Conservation (phyloP, 2,329 filamentous ascomycete species). For the Aspergillus niger region DNA sequence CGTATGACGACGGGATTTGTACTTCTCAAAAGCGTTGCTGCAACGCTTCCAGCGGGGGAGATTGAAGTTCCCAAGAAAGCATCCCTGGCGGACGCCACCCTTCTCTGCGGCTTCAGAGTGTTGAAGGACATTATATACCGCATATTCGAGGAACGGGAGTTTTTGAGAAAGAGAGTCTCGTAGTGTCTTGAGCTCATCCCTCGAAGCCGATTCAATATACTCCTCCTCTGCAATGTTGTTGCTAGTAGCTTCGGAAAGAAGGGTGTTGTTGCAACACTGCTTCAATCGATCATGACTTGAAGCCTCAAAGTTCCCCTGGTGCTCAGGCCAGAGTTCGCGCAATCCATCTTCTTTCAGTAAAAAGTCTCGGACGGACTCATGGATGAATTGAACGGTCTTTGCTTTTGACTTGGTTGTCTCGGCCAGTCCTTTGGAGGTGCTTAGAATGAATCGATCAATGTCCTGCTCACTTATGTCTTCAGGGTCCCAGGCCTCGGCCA, state of each 20-base stretch:
- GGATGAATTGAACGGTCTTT: conserved; percentile 38
- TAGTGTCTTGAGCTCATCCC: not conserved
- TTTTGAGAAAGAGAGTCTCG: not conserved
- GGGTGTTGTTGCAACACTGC: conserved; percentile 19
- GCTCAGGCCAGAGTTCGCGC: conserved; percentile 34
- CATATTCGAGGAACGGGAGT: conserved; percentile 45
- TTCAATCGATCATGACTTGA: conserved; percentile 49
- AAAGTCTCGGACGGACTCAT: conserved; percentile 40
- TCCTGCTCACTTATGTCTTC: not conserved
- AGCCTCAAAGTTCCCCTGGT: conserved; percentile 25
- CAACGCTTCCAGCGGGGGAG: conserved; percentile 32
- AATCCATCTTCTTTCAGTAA: conserved; percentile 32
- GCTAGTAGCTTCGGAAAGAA: not conserved
- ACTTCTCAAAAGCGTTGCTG: conserved; percentile 38
- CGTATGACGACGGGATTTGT: conserved; percentile 31
- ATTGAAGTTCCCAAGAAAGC: conserved; percentile 31
- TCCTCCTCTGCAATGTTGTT: not conserved
- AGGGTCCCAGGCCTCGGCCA: not conserved
- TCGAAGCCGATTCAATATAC: not conserved
- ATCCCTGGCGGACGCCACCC: conserved; percentile 18
- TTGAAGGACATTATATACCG: conserved; percentile 28
- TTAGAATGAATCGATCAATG: conserved; percentile 22
- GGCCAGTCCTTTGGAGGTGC: conserved; percentile 35
- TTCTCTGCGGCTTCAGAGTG: conserved; percentile 32
- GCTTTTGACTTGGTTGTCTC: conserved; percentile 28